phyloP scores from a whole-genome alignment of 2,329 filamentous ascomycete genomes.

The Pseudohalonectria lignicola region DNA sequence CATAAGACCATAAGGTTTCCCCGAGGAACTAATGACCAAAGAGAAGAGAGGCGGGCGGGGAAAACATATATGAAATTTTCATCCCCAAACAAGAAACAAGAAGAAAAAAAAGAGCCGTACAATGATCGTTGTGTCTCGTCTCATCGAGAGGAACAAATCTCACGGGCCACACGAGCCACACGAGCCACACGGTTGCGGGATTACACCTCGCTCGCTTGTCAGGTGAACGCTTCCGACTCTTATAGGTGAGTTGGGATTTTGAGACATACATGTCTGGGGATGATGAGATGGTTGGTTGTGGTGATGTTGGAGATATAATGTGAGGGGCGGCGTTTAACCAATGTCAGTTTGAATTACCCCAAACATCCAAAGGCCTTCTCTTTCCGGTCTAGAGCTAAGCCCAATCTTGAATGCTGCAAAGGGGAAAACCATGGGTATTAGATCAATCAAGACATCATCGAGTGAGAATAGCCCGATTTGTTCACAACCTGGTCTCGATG shows the following conservation, averaged over 20 bases:
- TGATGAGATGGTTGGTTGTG: too few species aligned
- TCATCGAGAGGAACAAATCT: too few species aligned
- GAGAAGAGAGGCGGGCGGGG: too few species aligned
- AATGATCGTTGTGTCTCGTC: neutral
- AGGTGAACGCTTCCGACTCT: neutral
- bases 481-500: constrained; percentile 69
- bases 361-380: neutral
- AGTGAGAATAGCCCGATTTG: neutral
- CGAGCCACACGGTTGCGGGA: neutral
- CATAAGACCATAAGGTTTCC: too few species aligned
- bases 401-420: too few species aligned
- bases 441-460: too few species aligned
- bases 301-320: too few species aligned
- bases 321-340: too few species aligned
- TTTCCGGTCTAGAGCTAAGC: neutral
- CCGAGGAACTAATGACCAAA: too few species aligned
- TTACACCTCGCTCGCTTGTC: constrained; percentile 4
- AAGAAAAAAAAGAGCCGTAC: neutral
- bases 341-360: neutral
- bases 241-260: constrained; percentile 1
- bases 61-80: neutral
- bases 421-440: too few species aligned
- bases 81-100: neutral
- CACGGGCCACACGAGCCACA: neutral
- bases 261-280: constrained; percentile 2